Base-by-base conservation (phyloP, 106 monocot species). In the Apostasia ramifera region DNA sequence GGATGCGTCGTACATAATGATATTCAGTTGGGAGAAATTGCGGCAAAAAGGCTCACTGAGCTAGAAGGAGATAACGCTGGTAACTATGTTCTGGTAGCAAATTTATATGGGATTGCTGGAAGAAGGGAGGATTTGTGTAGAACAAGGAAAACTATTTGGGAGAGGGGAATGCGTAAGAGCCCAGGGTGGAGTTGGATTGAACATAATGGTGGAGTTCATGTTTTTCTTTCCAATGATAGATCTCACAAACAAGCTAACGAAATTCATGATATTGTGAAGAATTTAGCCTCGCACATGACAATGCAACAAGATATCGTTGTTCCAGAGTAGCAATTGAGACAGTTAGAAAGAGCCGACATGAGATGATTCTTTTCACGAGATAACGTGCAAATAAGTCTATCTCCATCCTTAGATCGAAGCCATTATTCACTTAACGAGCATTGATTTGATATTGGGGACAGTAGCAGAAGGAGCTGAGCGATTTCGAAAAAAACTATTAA, bases 111-210 rank as follows among this genome's bases (percentile, higher is more conserved):
- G 14, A 41, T 10, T 55, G 37, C 66, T 52, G 75, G 73, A 14
- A 84, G 61, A 57, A 11, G 37, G 44, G 73, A 75, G 40, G 78
- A 79, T 53, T 80, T 71, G 48, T 64, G 44, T 12, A 70, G 72
- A 67, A 82, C 59, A 13, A 70, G 79, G 71, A 55, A 54, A 26
- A 55, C 71, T 55, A 70, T 79, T 41, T 73, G 56, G 42, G 66
- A 76, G 0, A 75, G 40, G 40, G 62, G 72, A 46, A 73, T 80
- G 82, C 69, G 77, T 51, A 86, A 82, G 73, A 81, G 26, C 67
- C 79, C 86, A 1, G 82, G 82, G 9, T 83, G 82, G 47, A 83
- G 86, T 53, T 86, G 86, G 82, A 86, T 86, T 63, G 86, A 86
- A 55, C 70, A 71, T 10, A 63, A 40, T 12, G 72, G 53, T 43